phyloP scores from a whole-genome alignment of 345 rosid genomes.

The Stellera chamaejasme region DNA sequence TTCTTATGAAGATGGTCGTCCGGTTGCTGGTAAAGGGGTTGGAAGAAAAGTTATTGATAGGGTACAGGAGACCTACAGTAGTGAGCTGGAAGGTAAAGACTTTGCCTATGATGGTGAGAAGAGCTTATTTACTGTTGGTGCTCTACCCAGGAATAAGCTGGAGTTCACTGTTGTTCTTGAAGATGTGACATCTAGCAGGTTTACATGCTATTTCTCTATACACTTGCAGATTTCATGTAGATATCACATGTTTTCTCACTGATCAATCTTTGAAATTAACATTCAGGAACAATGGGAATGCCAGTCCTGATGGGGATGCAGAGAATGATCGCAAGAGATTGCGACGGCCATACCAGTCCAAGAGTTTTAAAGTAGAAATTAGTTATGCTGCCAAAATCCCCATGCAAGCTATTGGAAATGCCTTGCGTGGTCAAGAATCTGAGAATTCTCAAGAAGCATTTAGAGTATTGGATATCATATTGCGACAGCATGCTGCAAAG shows the following conservation, averaged over 20 bases:
- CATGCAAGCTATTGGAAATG: constrained; percentile 73
- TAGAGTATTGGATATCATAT: constrained; percentile 70
- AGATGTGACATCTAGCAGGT: constrained; percentile 59
- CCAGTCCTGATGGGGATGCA: constrained; percentile 34
- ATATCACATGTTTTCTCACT: background rate
- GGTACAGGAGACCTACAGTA: constrained; percentile 58
- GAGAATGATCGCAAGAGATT: constrained; percentile 54
- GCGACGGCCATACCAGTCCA: constrained; percentile 46
- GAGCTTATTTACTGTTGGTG: constrained; percentile 65
- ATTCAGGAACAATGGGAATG: constrained; percentile 46
- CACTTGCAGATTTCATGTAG: no score
- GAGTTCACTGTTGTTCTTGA: constrained; percentile 79
- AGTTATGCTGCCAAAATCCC: constrained; percentile 78
- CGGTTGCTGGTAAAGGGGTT: constrained; percentile 65
- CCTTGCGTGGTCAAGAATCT: constrained; percentile 69
- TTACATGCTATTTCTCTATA: background rate
- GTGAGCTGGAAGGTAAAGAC: constrained; percentile 47
- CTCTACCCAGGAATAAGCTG: constrained; percentile 69
- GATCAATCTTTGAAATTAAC: background rate
- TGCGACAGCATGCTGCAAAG: constrained; percentile 87
- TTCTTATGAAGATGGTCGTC: constrained; percentile 71
- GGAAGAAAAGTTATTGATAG: constrained; percentile 62
- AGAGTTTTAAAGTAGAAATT: constrained; percentile 57
- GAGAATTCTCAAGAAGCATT: constrained; percentile 70
- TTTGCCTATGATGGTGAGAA: constrained; percentile 97